Conservation (phyloP, 257 asterid genomes). For the Solanum ahanhuiri region DNA sequence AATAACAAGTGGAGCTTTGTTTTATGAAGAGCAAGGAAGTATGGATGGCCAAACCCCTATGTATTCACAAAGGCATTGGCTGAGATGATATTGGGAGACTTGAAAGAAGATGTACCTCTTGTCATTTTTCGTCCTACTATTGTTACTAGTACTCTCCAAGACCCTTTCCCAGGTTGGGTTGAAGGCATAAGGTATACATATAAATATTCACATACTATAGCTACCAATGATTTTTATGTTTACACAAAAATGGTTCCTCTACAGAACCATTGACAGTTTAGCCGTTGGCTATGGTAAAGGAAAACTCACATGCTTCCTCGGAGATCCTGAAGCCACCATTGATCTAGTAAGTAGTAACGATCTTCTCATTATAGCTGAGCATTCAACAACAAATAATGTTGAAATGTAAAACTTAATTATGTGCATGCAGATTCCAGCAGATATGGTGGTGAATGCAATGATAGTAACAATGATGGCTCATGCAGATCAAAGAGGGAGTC, state of each 20-base stretch:
- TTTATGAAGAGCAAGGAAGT: slow-evolving; percentile 43
- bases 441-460: slow-evolving; percentile 94
- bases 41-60: slow-evolving; percentile 88
- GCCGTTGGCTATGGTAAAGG: slow-evolving; percentile 81
- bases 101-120: slow-evolving; percentile 33
- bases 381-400: neutral
- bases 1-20: neutral
- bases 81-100: slow-evolving; percentile 51
- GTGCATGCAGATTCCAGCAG: slow-evolving; percentile 70
- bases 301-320: slow-evolving; percentile 51
- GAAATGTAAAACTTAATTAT: neutral
- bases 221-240: neutral
- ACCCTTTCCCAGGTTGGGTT: slow-evolving; percentile 87
- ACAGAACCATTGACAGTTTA: slow-evolving; percentile 82
- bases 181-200: slow-evolving; percentile 61
- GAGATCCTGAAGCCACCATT: slow-evolving; percentile 35
- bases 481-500: slow-evolving; percentile 22
- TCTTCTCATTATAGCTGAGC: neutral
- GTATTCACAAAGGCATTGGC: slow-evolving; percentile 83
- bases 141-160: slow-evolving; percentile 57
- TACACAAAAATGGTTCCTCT: neutral
- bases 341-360: slow-evolving; percentile 41
- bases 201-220: neutral
- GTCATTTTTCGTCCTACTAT: slow-evolving; percentile 70
- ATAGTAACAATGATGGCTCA: slow-evolving; percentile 57